These are phyloP conservation scores for Aspergillus thermomutatus DNA, from an alignment of 2,329 filamentous ascomycete genomes.

Conservation along the genomic window DNA sequence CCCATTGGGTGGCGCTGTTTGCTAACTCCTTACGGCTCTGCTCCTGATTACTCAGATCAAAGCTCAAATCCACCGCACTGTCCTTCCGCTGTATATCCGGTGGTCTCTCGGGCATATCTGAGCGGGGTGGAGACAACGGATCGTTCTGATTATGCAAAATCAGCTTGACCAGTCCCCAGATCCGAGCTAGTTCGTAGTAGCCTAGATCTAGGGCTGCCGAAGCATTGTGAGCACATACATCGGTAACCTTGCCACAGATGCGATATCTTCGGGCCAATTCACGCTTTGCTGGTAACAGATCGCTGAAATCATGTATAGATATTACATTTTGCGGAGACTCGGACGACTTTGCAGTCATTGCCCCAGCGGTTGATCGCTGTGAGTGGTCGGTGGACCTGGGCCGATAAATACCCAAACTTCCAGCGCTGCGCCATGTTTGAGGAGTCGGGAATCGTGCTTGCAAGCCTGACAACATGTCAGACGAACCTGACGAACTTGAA, in stretches of 20 bases:
- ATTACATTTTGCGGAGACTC: slow-evolving; percentile 64
- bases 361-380: slow-evolving; percentile 53
- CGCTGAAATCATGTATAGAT: slow-evolving; percentile 66
- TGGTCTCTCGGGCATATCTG: slow-evolving; percentile 64
- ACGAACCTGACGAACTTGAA: slow-evolving; percentile 49
- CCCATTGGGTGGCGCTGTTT: slow-evolving; percentile 53
- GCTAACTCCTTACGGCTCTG: slow-evolving; percentile 34
- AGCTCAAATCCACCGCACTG: slow-evolving; percentile 31
- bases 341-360: slow-evolving; percentile 49
- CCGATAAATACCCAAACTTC: slow-evolving; percentile 56
- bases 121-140: slow-evolving; percentile 58
- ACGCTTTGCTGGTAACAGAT: slow-evolving; percentile 73
- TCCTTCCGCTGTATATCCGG: slow-evolving; percentile 41
- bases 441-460: slow-evolving; percentile 49
- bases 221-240: slow-evolving; percentile 82
- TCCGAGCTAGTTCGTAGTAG: slow-evolving; percentile 67
- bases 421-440: slow-evolving; percentile 49
- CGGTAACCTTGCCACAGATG: slow-evolving; percentile 77
- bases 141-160: slow-evolving; percentile 75
- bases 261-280: slow-evolving; percentile 75
- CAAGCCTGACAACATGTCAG: slow-evolving; percentile 43
- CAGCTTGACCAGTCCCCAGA: slow-evolving; percentile 79
- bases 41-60: slow-evolving; percentile 30
- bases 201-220: slow-evolving; percentile 69
- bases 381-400: slow-evolving; percentile 47